Evolutionary conservation across 1,284 basidiomycete species (phyloP).

Genomic region (Pseudozyma tsukubaensis): DNA sequence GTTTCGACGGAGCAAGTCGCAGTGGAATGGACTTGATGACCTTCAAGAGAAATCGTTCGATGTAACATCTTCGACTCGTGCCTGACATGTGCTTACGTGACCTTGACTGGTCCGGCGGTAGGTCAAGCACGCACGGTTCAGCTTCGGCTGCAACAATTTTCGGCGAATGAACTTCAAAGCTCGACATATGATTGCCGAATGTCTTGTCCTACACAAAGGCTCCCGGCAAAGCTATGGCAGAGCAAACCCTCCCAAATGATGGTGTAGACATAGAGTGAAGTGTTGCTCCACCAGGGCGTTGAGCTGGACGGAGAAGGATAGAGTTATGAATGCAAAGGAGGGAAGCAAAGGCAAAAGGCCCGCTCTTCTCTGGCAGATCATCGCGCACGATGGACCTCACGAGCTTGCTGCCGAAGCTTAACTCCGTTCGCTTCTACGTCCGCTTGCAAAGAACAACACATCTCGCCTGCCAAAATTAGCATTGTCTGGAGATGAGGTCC

Average conservation of each 20-base stretch:
- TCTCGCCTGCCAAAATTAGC: not conserved
- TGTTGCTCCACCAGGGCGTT: too few relatives aligned
- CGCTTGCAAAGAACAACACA: not conserved
- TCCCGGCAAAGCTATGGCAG: too few relatives aligned
- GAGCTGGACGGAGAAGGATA: too few relatives aligned
- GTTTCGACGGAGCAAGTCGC: too few relatives aligned
- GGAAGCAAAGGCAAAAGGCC: not conserved
- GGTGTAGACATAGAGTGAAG: too few relatives aligned
- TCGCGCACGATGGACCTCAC: not conserved
- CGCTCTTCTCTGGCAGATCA: not conserved
- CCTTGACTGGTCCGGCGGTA: not conserved
- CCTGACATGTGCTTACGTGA: not conserved
- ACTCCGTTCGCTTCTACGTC: not conserved
- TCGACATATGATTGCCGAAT: not conserved
- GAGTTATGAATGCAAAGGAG: not conserved
- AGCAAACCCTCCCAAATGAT: too few relatives aligned
- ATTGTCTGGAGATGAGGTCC: not conserved
- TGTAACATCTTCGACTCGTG: too few relatives aligned
- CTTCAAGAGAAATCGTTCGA: too few relatives aligned
- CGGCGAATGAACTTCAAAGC: slow-evolving; percentile 4
- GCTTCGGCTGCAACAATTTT: slow-evolving; percentile 4
- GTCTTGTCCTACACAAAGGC: not conserved
- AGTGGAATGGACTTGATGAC: too few relatives aligned
- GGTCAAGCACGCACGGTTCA: slow-evolving; percentile 7
- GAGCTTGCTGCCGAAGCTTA: not conserved